Evolutionary conservation across 2,329 filamentous ascomycete genomes (phyloP).

Genomic region (Periglandula ipomoeae): DNA sequence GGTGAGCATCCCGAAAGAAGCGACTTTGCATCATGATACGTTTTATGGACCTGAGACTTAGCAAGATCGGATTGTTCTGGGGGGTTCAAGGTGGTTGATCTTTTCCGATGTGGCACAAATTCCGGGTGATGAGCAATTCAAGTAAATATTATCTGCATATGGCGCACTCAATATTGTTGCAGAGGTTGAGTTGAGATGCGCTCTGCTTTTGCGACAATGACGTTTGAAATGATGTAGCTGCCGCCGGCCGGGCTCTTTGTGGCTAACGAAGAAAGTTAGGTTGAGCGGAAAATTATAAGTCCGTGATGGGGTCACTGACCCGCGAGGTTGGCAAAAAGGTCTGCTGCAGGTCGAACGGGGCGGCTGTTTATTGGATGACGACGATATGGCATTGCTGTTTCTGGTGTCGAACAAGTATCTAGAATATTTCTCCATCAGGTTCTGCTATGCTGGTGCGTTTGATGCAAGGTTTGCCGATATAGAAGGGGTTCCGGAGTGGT

Average conservation of each 20-base stretch:
- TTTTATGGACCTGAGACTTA: constrained; percentile 28
- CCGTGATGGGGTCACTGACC: not conserved
- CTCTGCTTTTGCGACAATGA: not conserved
- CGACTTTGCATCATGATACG: constrained; percentile 25
- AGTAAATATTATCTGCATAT: too few relatives aligned
- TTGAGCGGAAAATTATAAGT: not conserved
- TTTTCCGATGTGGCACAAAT: not conserved
- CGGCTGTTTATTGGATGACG: too few relatives aligned
- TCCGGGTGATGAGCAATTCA: too few relatives aligned
- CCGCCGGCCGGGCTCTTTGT: not conserved
- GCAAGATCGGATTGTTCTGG: constrained; percentile 13
- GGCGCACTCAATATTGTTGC: too few relatives aligned
- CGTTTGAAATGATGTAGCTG: not conserved
- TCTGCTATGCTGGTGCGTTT: too few relatives aligned
- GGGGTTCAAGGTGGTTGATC: not conserved
- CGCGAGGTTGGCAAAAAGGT: too few relatives aligned
- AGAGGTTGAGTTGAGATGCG: not conserved
- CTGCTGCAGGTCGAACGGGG: too few relatives aligned
- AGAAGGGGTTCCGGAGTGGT: too few relatives aligned
- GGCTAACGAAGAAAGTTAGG: not conserved
- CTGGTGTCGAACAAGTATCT: too few relatives aligned
- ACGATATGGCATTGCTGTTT: too few relatives aligned
- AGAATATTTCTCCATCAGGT: too few relatives aligned
- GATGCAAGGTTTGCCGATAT: too few relatives aligned
- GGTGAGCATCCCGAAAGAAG: constrained; percentile 27